Conservation (phyloP, 805 yeast species). For the Candida silvicultrix region DNA sequence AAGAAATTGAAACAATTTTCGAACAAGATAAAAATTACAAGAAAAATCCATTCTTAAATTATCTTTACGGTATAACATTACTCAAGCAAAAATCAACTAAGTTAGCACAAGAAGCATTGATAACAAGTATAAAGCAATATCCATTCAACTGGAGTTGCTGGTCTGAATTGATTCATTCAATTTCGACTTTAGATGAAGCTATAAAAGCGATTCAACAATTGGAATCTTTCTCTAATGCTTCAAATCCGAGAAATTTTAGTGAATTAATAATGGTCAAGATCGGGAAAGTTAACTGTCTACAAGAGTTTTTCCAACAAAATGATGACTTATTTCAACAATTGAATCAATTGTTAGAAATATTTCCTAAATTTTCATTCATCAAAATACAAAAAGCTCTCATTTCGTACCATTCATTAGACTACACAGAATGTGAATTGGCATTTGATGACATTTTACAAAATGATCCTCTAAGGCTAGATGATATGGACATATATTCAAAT, state of each 20-base stretch:
- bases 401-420: constrained; percentile 80
- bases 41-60: constrained; percentile 56
- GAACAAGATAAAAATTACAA: constrained; percentile 21
- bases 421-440: constrained; percentile 66
- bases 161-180: constrained; percentile 66
- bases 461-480: constrained; percentile 88
- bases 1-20: constrained; percentile 33
- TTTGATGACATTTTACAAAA: constrained; percentile 67
- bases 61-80: constrained; percentile 64
- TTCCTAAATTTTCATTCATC: constrained; percentile 71
- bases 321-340: constrained; percentile 45
- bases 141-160: constrained; percentile 95
- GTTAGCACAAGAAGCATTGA: constrained; percentile 55
- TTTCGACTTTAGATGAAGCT: constrained; percentile 59
- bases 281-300: constrained; percentile 22
- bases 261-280: constrained; percentile 26
- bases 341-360: constrained; percentile 40
- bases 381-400: constrained; percentile 79
- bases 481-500: constrained; percentile 90
- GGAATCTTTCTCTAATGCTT: constrained; percentile 22
- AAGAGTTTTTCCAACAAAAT: constrained; percentile 73
- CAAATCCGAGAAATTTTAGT: constrained; percentile 15
- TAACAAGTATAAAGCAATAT: constrained; percentile 55
- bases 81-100: constrained; percentile 54
- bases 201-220: constrained; percentile 19